These are phyloP conservation scores for Acorus calamus DNA, from an alignment of 106 monocot genomes.

Conservation along the genomic window DNA sequence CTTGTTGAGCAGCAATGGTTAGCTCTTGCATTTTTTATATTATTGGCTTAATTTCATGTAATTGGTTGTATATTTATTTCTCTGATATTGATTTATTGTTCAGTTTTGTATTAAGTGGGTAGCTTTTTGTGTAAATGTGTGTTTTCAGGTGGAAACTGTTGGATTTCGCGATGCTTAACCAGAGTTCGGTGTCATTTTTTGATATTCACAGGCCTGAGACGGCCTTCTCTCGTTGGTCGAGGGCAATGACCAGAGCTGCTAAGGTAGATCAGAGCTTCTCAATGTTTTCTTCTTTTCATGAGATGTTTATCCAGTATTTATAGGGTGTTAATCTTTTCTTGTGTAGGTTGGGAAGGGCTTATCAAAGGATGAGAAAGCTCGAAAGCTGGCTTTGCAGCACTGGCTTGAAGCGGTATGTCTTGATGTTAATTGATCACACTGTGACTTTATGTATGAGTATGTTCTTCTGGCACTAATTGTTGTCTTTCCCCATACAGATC, in stretches of 20 bases:
- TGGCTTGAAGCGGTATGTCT: slow-evolving; percentile 92
- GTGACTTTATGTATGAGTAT: not conserved
- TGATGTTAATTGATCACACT: not conserved
- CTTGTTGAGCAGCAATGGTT: slow-evolving; percentile 86
- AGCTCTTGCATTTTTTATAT: not conserved
- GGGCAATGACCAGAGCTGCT: slow-evolving; percentile 80
- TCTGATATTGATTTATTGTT: not conserved
- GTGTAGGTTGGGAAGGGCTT: slow-evolving; percentile 86
- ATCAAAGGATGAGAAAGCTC: slow-evolving; percentile 80
- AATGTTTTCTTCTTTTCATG: not conserved
- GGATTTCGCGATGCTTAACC: slow-evolving; percentile 84
- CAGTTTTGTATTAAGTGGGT: not conserved
- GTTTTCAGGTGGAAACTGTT: slow-evolving; percentile 79
- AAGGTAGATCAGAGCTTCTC: slow-evolving; percentile 34
- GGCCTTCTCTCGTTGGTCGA: slow-evolving; percentile 68
- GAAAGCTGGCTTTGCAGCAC: slow-evolving; percentile 91
- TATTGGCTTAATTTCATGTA: not conserved
- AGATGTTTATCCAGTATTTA: not conserved
- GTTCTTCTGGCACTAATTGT: not conserved
- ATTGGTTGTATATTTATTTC: not conserved
- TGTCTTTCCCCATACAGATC: slow-evolving; percentile 2
- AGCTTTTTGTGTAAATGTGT: not conserved
- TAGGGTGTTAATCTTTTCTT: not conserved
- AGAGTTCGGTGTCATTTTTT: slow-evolving; percentile 88
- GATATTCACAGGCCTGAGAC: slow-evolving; percentile 69